Evolutionary conservation across 2,329 filamentous ascomycete genomes (phyloP).

Genomic region (Sporothrix phasma): DNA sequence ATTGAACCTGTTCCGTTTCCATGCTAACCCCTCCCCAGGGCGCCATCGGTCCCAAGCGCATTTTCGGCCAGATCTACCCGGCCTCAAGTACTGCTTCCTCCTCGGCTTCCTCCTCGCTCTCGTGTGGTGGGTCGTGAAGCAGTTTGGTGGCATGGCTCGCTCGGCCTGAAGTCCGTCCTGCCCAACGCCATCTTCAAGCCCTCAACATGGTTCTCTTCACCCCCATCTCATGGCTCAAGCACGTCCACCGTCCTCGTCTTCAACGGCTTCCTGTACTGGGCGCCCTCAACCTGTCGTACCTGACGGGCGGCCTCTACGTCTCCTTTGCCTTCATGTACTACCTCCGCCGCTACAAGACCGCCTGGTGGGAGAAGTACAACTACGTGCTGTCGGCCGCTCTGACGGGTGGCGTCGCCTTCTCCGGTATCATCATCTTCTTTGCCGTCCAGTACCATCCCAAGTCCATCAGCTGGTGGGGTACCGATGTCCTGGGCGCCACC

Average conservation of each 20-base stretch:
- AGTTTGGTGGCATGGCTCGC: neutral
- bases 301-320: slow-evolving; percentile 30
- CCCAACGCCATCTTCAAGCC: neutral
- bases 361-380: slow-evolving; percentile 27
- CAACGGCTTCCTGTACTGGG: slow-evolving; percentile 26
- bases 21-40: slow-evolving; percentile 26
- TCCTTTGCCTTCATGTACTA: slow-evolving; percentile 30
- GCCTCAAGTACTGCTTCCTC: slow-evolving; percentile 41
- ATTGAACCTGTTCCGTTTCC: neutral
- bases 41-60: slow-evolving; percentile 45
- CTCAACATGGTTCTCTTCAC: neutral
- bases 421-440: slow-evolving; percentile 22
- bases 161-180: neutral
- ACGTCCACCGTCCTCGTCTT: slow-evolving; percentile 33
- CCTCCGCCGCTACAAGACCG: neutral
- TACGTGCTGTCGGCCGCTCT: slow-evolving; percentile 27
- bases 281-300: slow-evolving; percentile 35
- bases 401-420: slow-evolving; percentile 25
- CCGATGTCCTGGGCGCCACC: neutral
- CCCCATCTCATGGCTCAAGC: slow-evolving; percentile 17
- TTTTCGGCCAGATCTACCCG: slow-evolving; percentile 40
- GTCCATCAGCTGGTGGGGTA: slow-evolving; percentile 16
- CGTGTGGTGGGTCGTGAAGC: slow-evolving; percentile 28
- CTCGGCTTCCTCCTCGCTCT: slow-evolving; percentile 36
- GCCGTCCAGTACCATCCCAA: slow-evolving; percentile 14